Evolutionary conservation across 1,139 yeast species (phyloP), one percentile per base, ranked within the genome.

Genomic region (Lodderomyces orthopsilosis): DNA sequence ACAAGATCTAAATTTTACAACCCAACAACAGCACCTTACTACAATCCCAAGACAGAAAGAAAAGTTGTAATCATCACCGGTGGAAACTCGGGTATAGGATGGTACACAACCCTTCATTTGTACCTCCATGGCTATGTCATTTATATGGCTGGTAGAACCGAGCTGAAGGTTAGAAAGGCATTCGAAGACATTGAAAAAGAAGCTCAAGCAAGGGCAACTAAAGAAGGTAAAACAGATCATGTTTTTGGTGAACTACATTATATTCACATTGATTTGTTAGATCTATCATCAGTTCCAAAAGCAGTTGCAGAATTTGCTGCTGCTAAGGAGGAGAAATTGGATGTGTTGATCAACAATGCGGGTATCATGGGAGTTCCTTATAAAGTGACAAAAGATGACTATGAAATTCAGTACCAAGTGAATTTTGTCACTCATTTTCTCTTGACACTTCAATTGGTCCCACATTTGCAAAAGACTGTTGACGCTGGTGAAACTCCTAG

Each of bases 31-130:
- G 65, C 64, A 22, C 65, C 68, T 4, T 71, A 65, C 51, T 52
- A 57, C 42, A 56, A 68, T 46, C 75, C 76, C 2, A 46, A 40
- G n/a, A 67, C 65, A 40, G 62, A 63, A 40, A 59, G 73, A 41
- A 60, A 74, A 42, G 69, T 69, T n/a, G 77, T 69, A 10, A 58
- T 70, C 14, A 58, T 73, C 23, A 72, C 77, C 6, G 77, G 77
- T 2, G 77, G 77, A 15, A 69, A 66, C 46, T 64, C 69, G 37
- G 78, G 78, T 12, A 67, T 72, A 41, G 77, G 78, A 15, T 71
- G 58, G 61, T 69, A 56, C 45, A 68, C 75, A 4, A 69, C 66
- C 10, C 58, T 70, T 34, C 72, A 71, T 46, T 63, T 73, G 32
- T 70, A 66, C 46, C 60, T 70, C 35, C 77, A 70, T 46, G 78